Percentiles rank a stretch among this genome's conserved stretches.
These are phyloP conservation scores for Chiua sp. DNA, from an alignment of 1,284 basidiomycete species.

Conservation along the genomic window DNA sequence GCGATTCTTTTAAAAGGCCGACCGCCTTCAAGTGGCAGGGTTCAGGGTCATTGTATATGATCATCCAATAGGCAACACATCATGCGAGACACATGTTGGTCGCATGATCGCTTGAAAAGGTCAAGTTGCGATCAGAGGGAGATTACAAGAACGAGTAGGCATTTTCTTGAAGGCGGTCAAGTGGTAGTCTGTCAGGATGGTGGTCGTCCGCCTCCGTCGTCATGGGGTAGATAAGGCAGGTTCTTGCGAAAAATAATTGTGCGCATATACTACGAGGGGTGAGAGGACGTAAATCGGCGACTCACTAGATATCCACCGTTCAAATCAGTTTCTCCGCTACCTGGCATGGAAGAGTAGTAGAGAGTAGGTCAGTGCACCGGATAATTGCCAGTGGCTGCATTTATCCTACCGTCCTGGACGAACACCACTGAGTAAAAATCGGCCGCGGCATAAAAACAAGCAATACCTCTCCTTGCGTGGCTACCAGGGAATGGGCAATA, in stretches of 20 bases:
- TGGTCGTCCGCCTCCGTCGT: too few species aligned
- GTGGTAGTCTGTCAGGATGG: too few species aligned
- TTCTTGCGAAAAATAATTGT: neutral
- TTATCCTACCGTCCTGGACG: too few species aligned
- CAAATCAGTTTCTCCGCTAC: too few species aligned
- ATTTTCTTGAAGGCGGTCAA: neutral
- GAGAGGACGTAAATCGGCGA: neutral
- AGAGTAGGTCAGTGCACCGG: too few species aligned
- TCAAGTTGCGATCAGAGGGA: slow-evolving; percentile 1
- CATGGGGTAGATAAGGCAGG: neutral
- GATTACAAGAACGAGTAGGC: neutral
- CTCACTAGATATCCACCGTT: neutral
- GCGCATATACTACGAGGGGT: neutral
- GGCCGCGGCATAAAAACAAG: neutral
- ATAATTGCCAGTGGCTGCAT: too few species aligned
- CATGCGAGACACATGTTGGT: slow-evolving; percentile 6
- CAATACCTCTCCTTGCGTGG: neutral
- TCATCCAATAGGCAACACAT: slow-evolving; percentile 5
- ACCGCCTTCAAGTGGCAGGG: neutral
- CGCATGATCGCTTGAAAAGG: neutral
- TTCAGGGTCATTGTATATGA: neutral
- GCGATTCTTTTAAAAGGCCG: neutral
- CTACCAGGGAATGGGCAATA: too few species aligned
- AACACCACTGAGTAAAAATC: too few species aligned
- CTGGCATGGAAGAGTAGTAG: too few species aligned